phyloP scores from a whole-genome alignment of 805 yeast species.

The Saccharomycopsis lassenensis region DNA sequence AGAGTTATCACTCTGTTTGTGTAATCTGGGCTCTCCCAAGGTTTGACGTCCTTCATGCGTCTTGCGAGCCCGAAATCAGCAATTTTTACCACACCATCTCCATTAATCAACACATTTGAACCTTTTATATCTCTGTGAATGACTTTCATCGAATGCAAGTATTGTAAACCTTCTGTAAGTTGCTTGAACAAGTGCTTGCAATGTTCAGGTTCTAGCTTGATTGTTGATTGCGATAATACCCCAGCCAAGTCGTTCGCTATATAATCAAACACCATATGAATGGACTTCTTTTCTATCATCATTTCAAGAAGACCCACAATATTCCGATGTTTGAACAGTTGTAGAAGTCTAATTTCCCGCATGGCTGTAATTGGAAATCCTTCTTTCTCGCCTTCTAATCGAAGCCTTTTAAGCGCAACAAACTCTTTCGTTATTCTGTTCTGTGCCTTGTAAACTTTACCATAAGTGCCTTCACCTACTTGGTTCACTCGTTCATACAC shows the following conservation, averaged over 20 bases:
- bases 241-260: conserved; percentile 93
- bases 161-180: conserved; percentile 54
- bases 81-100: conserved; percentile 51
- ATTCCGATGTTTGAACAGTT: conserved; percentile 71
- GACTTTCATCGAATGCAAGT: conserved; percentile 56
- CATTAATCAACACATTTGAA: conserved; percentile 60
- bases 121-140: conserved; percentile 79
- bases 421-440: conserved; percentile 55
- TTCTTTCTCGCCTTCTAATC: conserved; percentile 82
- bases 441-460: conserved; percentile 84
- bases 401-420: conserved; percentile 79
- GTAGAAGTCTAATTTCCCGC: conserved; percentile 79
- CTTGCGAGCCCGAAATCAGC: conserved; percentile 81
- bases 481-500: conserved; percentile 64
- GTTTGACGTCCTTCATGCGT: conserved; percentile 48
- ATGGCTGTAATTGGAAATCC: conserved; percentile 96
- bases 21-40: conserved; percentile 58
- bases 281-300: conserved; percentile 65
- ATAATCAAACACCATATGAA: conserved; percentile 88
- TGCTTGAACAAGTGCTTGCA: conserved; percentile 58
- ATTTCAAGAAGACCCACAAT: conserved; percentile 78
- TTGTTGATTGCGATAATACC: conserved; percentile 62
- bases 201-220: conserved; percentile 50
- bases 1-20: conserved; percentile 92
- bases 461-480: conserved; percentile 99